These are phyloP conservation scores for Striga hermonthica DNA, from an alignment of 305 asterid genomes.

Conservation along the genomic window DNA sequence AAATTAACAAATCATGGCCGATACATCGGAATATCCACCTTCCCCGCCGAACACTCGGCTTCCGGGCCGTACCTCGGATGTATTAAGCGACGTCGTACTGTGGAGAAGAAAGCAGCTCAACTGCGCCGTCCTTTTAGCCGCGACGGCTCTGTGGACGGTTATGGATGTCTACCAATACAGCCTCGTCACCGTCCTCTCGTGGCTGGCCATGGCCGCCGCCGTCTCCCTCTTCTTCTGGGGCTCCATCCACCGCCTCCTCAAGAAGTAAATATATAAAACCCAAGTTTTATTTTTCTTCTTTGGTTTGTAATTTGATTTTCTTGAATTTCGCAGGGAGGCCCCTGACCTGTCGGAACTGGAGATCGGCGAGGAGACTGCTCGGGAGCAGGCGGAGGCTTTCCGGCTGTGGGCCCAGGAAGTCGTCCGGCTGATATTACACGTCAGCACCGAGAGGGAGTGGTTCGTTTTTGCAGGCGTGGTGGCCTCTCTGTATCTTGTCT, in stretches of 20 bases:
- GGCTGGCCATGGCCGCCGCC: slow-evolving; percentile 45
- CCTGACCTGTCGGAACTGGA: slow-evolving; percentile 44
- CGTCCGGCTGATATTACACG: slow-evolving; percentile 42
- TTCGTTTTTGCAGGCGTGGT: slow-evolving; percentile 41
- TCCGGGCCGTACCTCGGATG: slow-evolving; percentile 22
- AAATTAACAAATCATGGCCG: slow-evolving; percentile 30
- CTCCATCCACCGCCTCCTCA: slow-evolving; percentile 41
- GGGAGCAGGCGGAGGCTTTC: slow-evolving; percentile 34
- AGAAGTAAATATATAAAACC: slow-evolving; percentile 34
- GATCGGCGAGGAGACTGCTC: slow-evolving; percentile 41
- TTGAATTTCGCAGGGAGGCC: slow-evolving; percentile 42
- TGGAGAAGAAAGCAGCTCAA: slow-evolving; percentile 56
- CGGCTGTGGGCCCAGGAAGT: slow-evolving; percentile 35
- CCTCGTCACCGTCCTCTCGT: slow-evolving; percentile 46
- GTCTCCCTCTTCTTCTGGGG: slow-evolving; percentile 45
- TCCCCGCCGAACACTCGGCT: slow-evolving; percentile 4
- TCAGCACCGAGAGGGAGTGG: slow-evolving; percentile 50
- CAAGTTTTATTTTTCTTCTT: background rate
- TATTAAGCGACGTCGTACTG: slow-evolving; percentile 38
- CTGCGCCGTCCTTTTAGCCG: slow-evolving; percentile 31
- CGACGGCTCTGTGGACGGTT: slow-evolving; percentile 44
- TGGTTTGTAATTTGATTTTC: background rate
- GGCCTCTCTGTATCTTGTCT: slow-evolving; percentile 33
- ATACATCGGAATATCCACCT: slow-evolving; percentile 26
- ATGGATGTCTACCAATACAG: slow-evolving; percentile 45